phyloP scores from a whole-genome alignment of 1,284 basidiomycete genomes.

The Ustilago trichophora region DNA sequence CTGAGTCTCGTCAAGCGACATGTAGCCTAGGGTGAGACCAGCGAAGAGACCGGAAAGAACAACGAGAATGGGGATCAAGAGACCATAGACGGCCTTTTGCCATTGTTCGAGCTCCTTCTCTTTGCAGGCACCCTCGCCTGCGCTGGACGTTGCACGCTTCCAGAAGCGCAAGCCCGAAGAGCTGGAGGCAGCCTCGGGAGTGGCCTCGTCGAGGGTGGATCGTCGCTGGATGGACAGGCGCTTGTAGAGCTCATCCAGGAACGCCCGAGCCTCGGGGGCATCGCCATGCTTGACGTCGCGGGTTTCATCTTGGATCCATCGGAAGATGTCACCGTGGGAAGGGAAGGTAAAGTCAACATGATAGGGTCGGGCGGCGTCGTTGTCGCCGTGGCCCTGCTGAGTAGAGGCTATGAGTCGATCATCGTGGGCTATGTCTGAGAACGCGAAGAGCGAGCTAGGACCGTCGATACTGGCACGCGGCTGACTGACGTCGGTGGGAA shows the following conservation, averaged over 20 bases:
- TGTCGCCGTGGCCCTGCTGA: slow-evolving; percentile 6
- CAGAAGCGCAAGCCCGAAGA: slow-evolving; percentile 23
- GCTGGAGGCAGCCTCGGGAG: not conserved
- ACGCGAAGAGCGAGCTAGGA: not conserved
- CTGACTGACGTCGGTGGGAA: slow-evolving; percentile 16
- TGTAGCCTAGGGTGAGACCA: slow-evolving; percentile 84
- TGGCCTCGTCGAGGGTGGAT: not conserved
- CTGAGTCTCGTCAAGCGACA: slow-evolving; percentile 92
- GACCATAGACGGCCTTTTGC: slow-evolving; percentile 54
- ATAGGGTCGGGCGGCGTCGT: slow-evolving; percentile 5
- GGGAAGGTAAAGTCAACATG: slow-evolving; percentile 1
- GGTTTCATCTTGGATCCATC: slow-evolving; percentile 23
- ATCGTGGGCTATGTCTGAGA: slow-evolving; percentile 28
- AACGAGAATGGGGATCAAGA: slow-evolving; percentile 72
- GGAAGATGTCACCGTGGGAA: slow-evolving; percentile 7
- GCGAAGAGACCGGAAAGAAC: slow-evolving; percentile 74
- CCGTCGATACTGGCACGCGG: not conserved
- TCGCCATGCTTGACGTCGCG: not conserved
- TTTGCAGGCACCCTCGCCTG: slow-evolving; percentile 3
- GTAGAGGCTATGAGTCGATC: slow-evolving; percentile 32
- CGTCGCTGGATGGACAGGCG: slow-evolving; percentile 24
- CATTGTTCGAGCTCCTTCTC: slow-evolving; percentile 24
- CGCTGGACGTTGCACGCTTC: slow-evolving; percentile 25
- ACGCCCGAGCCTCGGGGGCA: slow-evolving; percentile 6
- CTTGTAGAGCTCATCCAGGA: slow-evolving; percentile 35